Evolutionary conservation across 495 filamentous ascomycete species (phyloP).

Genomic region (Penicillium cosmopolitanum): DNA sequence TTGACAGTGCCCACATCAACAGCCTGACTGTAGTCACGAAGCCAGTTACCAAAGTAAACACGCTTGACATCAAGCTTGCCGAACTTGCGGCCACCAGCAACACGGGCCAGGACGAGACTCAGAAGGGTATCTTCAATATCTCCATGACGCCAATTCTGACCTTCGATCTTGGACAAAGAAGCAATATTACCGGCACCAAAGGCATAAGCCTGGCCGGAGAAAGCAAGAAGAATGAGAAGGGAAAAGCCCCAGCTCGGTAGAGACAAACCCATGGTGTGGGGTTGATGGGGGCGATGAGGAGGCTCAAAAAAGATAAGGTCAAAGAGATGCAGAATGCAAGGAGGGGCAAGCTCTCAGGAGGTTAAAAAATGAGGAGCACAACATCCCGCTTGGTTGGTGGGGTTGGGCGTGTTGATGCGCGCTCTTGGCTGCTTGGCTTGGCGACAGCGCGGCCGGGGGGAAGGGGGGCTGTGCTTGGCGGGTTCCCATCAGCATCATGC

Average conservation of each 20-base stretch:
- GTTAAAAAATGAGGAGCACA: conserved; percentile 4
- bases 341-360: conserved; percentile 11
- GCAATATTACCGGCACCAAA: conserved; percentile 91
- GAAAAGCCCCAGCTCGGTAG: conserved; percentile 43
- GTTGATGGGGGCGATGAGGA: conserved; percentile 4
- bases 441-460: conserved; percentile 1
- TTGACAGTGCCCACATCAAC: conserved; percentile 88
- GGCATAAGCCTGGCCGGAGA: conserved; percentile 67
- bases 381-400: conserved; percentile 14
- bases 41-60: conserved; percentile 91
- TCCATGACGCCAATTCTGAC: conserved; percentile 91
- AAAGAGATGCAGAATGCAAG: conserved; percentile 8
- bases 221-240: conserved; percentile 59
- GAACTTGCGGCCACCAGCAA: conserved; percentile 82
- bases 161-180: conserved; percentile 75
- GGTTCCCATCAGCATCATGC: not conserved
- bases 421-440: conserved; percentile 19
- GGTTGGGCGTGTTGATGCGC: conserved; percentile 7
- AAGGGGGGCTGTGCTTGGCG: conserved; percentile 12
- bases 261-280: conserved; percentile 29
- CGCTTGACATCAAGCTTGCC: conserved; percentile 84
- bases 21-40: conserved; percentile 71
- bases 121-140: conserved; percentile 87
- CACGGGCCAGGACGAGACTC: conserved; percentile 71
- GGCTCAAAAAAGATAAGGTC: not conserved